These are phyloP conservation scores for Zymoseptoria ardabiliae DNA, from an alignment of 2,329 filamentous ascomycete genomes.

Conservation along the genomic window DNA sequence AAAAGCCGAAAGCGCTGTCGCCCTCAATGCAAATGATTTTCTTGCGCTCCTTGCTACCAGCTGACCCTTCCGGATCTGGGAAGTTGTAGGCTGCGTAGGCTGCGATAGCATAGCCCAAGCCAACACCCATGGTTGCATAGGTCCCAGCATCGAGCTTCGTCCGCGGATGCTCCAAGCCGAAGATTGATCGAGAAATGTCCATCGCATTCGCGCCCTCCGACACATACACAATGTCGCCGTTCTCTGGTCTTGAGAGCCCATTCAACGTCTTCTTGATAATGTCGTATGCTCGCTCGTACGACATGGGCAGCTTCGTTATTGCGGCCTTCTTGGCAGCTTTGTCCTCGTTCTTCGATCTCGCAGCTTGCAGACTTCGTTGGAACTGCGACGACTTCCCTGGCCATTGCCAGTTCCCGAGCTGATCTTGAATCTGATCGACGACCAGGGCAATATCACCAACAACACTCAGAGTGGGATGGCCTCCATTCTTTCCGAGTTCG, in stretches of 20 bases:
- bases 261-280: conserved; percentile 47
- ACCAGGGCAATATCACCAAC: conserved; percentile 47
- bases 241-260: conserved; percentile 36
- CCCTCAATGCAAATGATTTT: conserved; percentile 51
- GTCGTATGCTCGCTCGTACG: conserved; percentile 46
- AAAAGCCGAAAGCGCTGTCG: conserved; percentile 51
- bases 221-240: conserved; percentile 48
- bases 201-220: conserved; percentile 55
- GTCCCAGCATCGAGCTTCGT: conserved; percentile 52
- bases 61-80: conserved; percentile 29
- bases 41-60: conserved; percentile 33
- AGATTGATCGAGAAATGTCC: conserved; percentile 52
- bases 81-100: conserved; percentile 50
- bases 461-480: conserved; percentile 42
- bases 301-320: conserved; percentile 37
- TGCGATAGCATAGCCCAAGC: conserved; percentile 50
- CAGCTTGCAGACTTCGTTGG: conserved; percentile 28
- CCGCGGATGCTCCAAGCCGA: conserved; percentile 48
- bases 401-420: conserved; percentile 41
- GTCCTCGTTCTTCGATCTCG: conserved; percentile 42
- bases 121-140: conserved; percentile 54
- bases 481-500: conserved; percentile 47
- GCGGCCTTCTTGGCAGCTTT: conserved; percentile 39
- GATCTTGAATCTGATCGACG: conserved; percentile 38
- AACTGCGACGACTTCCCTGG: conserved; percentile 30